phyloP scores from a whole-genome alignment of 352 stramenopile species.

The Blastocystis sp. region DNA sequence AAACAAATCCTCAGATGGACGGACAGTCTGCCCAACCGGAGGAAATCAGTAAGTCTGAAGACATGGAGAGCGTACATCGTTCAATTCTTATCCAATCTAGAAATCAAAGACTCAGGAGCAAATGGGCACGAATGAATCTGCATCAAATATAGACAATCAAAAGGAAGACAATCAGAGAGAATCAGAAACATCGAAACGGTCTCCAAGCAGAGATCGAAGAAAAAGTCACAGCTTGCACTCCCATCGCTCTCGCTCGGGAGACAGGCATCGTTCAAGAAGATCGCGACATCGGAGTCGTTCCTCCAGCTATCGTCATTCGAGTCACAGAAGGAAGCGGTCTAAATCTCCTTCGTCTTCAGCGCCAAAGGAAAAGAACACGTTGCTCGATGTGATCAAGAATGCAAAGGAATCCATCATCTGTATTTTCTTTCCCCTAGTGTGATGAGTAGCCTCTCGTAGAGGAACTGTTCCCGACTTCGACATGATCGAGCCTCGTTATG shows the following conservation, averaged over 20 bases:
- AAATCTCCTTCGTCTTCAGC: background rate
- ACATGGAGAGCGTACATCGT: background rate
- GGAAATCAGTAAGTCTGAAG: background rate
- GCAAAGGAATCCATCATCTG: background rate
- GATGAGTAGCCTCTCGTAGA: background rate
- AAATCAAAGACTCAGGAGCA: background rate
- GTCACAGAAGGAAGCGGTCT: background rate
- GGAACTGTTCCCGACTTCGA: conserved; percentile 23
- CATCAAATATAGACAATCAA: background rate
- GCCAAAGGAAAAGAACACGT: background rate
- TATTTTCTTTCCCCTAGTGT: background rate
- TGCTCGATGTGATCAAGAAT: background rate
- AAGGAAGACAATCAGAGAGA: background rate
- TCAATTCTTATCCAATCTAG: background rate
- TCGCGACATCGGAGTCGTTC: background rate
- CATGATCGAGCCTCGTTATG: conserved; percentile 23
- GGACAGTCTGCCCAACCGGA: background rate
- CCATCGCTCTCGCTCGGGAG: background rate
- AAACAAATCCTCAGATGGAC: background rate
- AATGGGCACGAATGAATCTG: background rate
- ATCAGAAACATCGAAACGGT: background rate
- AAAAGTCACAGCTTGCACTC: background rate
- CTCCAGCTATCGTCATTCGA: background rate
- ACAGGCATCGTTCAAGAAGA: background rate
- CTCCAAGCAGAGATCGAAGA: background rate